A percentile compares a stretch with the other conserved stretches of the same genome.
Evolutionary conservation across 2,329 filamentous ascomycete species (phyloP).

Genomic region (Sporothrix brunneoviolacea): DNA sequence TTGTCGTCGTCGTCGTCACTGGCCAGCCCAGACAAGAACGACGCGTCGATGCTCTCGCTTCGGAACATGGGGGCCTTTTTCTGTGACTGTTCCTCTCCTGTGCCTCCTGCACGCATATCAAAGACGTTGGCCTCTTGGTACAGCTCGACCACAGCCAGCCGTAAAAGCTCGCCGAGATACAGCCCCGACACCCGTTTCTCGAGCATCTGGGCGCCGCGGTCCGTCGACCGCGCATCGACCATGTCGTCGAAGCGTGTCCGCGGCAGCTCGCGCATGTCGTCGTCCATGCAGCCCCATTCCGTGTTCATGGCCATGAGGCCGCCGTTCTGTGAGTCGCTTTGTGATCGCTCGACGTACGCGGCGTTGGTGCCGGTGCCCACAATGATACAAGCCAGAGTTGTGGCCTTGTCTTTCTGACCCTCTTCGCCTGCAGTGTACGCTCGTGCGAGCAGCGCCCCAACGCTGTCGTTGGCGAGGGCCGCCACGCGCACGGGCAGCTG

Average conservation of each 20-base stretch:
- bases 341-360: constrained; percentile 89
- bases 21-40: constrained; percentile 9
- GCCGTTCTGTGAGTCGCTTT: constrained; percentile 55
- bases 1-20: too few species aligned
- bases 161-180: constrained; percentile 92
- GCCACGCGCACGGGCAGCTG: constrained; percentile 85
- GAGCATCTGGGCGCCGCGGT: constrained; percentile 95
- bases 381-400: constrained; percentile 70
- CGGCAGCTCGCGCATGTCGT: constrained; percentile 77
- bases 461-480: constrained; percentile 95
- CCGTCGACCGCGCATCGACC: constrained; percentile 72
- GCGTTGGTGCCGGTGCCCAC: constrained; percentile 97
- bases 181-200: constrained; percentile 98
- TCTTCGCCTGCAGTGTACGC: constrained; percentile 77
- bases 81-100: background rate
- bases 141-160: constrained; percentile 63
- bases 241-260: constrained; percentile 73
- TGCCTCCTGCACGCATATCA: background rate
- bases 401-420: constrained; percentile 71
- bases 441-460: constrained; percentile 92
- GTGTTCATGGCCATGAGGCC: constrained; percentile 98
- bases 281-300: constrained; percentile 98
- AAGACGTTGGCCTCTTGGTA: background rate
- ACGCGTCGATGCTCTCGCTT: background rate
- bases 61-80: constrained; percentile 34